Base-by-base conservation (phyloP, 2,329 filamentous ascomycete species). In the Stachybotrys elegans region DNA sequence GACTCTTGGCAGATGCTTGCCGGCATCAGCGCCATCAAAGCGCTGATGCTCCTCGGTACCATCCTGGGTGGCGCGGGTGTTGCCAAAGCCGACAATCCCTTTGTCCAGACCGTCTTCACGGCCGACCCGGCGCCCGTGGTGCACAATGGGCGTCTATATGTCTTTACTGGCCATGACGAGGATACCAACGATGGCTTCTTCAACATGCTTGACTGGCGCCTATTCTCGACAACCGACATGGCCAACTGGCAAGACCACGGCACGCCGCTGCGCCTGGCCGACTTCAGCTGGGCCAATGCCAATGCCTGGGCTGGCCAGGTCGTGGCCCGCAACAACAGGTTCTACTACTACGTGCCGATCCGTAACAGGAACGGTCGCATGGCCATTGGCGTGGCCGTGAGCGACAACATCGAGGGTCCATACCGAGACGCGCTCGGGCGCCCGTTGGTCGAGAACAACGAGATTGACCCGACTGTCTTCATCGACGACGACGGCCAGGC, bases 401-500 rank as follows among this genome's bases (percentile, higher is more conserved):
- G 51, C 43, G 55, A 61, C 40, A 54, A 23, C 32, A 55, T 60
- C 43, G 49, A 54, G 7, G 60, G 60, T 0, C 60, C 60, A 12
- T 63, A 56, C 45, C 46, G 35, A 22, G 59, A 63, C 31, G 57
- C 60, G 1, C 35, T 62, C 7, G 58, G 59, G 9, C 48, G 43
- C n/a, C 58, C 58, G 4, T 50, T 63, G 4, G 45, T 65, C 5
- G 51, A 57, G 14, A 64, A 62, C 42, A 44, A 48, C 40, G 52
- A 58, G 39, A 62, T 65, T 22, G 61, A 64, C 40, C 61, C 59
- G 5, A 57, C 54, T 7, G 61, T 63, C 20, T 61, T 57, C 49
- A 61, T 66, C 43, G 62, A 67, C 43, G 59, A 62, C 40, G 57
- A 63, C 39, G 62, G 59, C 38, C 62, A 65, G 46, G 62, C 60